Base-by-base conservation (phyloP, 768 basidiomycete genomes). In the Lactarius sp. region DNA sequence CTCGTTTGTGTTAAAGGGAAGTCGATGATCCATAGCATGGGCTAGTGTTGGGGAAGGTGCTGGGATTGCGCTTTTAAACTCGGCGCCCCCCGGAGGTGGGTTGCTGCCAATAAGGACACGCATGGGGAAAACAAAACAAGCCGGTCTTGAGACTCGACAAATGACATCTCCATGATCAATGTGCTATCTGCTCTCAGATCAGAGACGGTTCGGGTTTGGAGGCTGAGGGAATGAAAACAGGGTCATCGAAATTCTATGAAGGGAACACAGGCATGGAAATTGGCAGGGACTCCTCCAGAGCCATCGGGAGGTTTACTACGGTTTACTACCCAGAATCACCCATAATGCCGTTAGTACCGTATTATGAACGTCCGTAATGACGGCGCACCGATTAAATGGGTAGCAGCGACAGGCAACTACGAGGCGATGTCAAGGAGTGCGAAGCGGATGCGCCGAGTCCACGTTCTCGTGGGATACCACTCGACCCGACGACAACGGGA, bases 401-500 rank as follows among this genome's bases (percentile, higher is more conserved):
- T 37, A 39, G 8, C 18, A 34, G 36, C 50, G 46, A 61, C 39
- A 56, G 39, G 41, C 8, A n/a, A 16, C 18, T 61, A n/a, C 36
- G 27, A 41, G 42, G 52, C 52, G 37, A 37, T 59, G 57, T 54
- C 47, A 42, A 4, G 36, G 56, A 47, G 36, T 13, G 22, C n/a
- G 36, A 59, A 39, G 52, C 46, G 53, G 56, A 53, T 59, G 62
- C 27, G 52, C 57, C 62, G 14, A 22, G 52, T 59, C 53, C 52
- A 41, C 34, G 62, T 22, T 53, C 58, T n/a, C 20, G 8, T 22
- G 14, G 14, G 22, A 55, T 6, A 18, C 34, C 4, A 6, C 22
- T 18, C 41, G 20, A 39, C 41, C 56, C 65, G 56, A 66, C 52
- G 12, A 49, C 4, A 56, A 50, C 59, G 65, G 59, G 66, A 41